Evolutionary conservation across 306 rosid genomes (phyloP).

Genomic region (Trifolium repens): DNA sequence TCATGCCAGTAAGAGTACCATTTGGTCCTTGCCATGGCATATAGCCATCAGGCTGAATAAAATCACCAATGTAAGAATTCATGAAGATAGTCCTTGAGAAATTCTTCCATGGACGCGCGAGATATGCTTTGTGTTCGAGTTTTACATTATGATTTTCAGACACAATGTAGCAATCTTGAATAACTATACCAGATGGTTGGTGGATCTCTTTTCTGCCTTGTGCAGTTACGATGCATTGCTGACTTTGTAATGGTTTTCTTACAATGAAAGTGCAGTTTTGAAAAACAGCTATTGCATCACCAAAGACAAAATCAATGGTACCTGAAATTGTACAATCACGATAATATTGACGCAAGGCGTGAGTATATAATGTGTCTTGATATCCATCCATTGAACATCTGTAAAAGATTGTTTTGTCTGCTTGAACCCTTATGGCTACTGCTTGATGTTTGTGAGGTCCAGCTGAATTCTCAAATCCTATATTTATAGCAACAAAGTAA

Average conservation of each 20-base stretch:
- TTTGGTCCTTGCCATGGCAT: conserved; percentile 57
- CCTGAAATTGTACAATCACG: conserved; percentile 73
- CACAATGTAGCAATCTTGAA: conserved; percentile 50
- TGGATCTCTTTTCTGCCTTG: conserved; percentile 67
- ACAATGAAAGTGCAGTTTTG: conserved; percentile 74
- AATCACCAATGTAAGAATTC: conserved; percentile 55
- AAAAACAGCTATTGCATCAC: conserved; percentile 60
- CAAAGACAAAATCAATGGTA: conserved; percentile 75
- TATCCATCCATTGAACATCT: conserved; percentile 67
- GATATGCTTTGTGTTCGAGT: conserved; percentile 40
- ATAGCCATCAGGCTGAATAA: conserved; percentile 68
- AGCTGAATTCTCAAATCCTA: conserved; percentile 78
- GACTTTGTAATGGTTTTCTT: conserved; percentile 57
- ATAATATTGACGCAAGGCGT: conserved; percentile 77
- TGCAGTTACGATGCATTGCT: conserved; percentile 71
- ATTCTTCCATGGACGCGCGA: conserved; percentile 78
- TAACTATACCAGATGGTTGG: conserved; percentile 62
- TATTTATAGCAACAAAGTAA: conserved; percentile 55
- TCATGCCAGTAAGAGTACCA: conserved; percentile 2
- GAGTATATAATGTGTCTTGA: conserved; percentile 72
- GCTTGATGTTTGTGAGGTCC: conserved; percentile 74
- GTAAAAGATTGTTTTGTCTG: conserved; percentile 63
- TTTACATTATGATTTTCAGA: conserved; percentile 11
- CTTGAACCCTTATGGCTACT: conserved; percentile 72
- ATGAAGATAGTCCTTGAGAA: conserved; percentile 69